Evolutionary conservation across 2,329 filamentous ascomycete genomes (phyloP).

Genomic region (Niveomyces coronatus): DNA sequence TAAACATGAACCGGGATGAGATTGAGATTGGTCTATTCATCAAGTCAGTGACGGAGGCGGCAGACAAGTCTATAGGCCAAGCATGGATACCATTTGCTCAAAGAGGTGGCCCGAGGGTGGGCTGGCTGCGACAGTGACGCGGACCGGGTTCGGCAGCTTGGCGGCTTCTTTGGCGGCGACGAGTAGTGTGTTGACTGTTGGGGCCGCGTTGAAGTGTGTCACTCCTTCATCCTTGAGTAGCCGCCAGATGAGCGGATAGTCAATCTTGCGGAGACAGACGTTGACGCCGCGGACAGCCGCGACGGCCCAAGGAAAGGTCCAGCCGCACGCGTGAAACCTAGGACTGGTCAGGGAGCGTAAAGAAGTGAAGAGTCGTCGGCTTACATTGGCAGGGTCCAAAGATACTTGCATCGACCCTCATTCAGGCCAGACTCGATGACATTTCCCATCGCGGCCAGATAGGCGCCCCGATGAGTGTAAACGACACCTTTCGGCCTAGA

Average conservation of each 20-base stretch:
- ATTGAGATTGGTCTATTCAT: slow-evolving; percentile 53
- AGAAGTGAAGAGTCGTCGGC: slow-evolving; percentile 26
- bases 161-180: slow-evolving; percentile 71
- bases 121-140: slow-evolving; percentile 85
- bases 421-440: slow-evolving; percentile 84
- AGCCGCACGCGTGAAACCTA: slow-evolving; percentile 59
- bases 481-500: slow-evolving; percentile 87
- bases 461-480: slow-evolving; percentile 79
- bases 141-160: slow-evolving; percentile 57
- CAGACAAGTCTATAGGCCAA: not conserved
- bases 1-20: slow-evolving; percentile 90
- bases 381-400: slow-evolving; percentile 91
- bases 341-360: not conserved
- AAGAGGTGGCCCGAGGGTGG: slow-evolving; percentile 87
- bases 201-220: slow-evolving; percentile 92
- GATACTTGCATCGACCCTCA: slow-evolving; percentile 62
- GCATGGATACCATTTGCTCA: slow-evolving; percentile 65
- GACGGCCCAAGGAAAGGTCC: slow-evolving; percentile 90
- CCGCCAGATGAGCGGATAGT: slow-evolving; percentile 87
- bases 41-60: not conserved
- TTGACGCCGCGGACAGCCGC: slow-evolving; percentile 90
- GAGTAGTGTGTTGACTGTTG: slow-evolving; percentile 90
- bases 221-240: slow-evolving; percentile 77
- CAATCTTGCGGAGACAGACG: slow-evolving; percentile 87
- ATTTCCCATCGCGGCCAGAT: slow-evolving; percentile 76